Base-by-base conservation (phyloP, 176 grass and related monocot genomes). In the Poa pratensis region DNA sequence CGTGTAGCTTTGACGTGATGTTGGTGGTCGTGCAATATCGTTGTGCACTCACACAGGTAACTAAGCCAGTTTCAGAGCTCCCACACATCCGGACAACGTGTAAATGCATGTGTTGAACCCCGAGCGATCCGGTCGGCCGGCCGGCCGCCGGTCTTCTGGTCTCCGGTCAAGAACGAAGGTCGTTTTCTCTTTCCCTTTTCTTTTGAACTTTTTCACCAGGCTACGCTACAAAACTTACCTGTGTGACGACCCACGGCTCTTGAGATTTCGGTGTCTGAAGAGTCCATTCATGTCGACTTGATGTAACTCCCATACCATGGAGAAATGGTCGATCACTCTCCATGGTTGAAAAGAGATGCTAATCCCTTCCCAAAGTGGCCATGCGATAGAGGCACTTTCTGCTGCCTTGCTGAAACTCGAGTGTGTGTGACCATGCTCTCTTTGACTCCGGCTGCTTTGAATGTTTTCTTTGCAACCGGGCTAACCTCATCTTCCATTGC, bases 91-190 rank as follows among this genome's bases (percentile, higher is more conserved):
- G 11, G 14, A 13, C 11, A 16, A 11, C 11, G 77, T 81, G 77
- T 81, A 81, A 61, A 82, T 52, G 58, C 28, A 51, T 9, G 28
- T 16, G 45, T 65, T 76, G 51, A 77, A 62, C 12, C 40, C 4
- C 3, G 79, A 37, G 37, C 28, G 39, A 73, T 58, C 65, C 7
- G 9, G 59, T 84, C 78, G 51, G 62, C 78, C 55, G 8, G 27
- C 71, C 9, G 17, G 54, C 54, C 83, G 57, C 83, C 78, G 45
- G 73, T 69, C 73, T 49, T 32, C 52, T 12, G 65, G 51, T 72
- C 88, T 69, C 78, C 72, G 45, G 83, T 90, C 88, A 86, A 89
- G 62, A 32, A 64, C 61, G 61, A 30, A 2, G 52, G 58, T 45
- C 42, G 40, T 72, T 37, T 66, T 86, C 77, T 55, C 60, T 58